A percentile compares a stretch with the other conserved stretches of the same genome.
phyloP scores from a whole-genome alignment of 2,329 filamentous ascomycete genomes.

The Penicillium sp. region DNA sequence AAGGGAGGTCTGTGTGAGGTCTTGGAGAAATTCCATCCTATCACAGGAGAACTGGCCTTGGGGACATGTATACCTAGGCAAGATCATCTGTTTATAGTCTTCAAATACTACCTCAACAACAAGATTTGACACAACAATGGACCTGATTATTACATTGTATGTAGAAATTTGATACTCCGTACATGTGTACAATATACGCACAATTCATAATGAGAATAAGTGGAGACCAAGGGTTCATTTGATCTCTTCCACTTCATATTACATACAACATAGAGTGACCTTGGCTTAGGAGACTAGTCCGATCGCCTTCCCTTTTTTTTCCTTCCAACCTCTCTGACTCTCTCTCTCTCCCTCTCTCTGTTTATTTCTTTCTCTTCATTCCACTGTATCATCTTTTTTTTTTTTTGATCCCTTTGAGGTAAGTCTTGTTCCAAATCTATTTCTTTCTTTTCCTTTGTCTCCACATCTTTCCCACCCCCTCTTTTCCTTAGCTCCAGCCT shows the following conservation, averaged over 20 bases:
- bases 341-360: not conserved
- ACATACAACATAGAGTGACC: not conserved
- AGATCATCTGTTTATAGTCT: no score
- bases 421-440: conserved; percentile 7
- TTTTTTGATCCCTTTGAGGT: not conserved
- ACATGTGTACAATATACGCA: no score
- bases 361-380: not conserved
- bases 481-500: conserved; percentile 19
- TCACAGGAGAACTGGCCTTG: not conserved
- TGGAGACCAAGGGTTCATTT: conserved; percentile 1
- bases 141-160: no score
- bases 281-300: conserved; percentile 4
- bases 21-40: conserved; percentile 1
- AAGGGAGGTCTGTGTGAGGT: conserved; percentile 3
- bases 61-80: not conserved
- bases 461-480: conserved; percentile 17
- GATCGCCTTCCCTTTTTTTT: conserved; percentile 3
- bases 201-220: not conserved
- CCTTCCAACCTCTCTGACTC: not conserved
- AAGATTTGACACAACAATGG: no score
- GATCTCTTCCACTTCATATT: not conserved
- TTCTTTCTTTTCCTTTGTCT: conserved; percentile 14
- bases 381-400: not conserved
- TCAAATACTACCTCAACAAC: no score
- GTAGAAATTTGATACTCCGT: no score